Conservation (phyloP, 352 stramenopile genomes). For the Aphanomyces invadans region DNA sequence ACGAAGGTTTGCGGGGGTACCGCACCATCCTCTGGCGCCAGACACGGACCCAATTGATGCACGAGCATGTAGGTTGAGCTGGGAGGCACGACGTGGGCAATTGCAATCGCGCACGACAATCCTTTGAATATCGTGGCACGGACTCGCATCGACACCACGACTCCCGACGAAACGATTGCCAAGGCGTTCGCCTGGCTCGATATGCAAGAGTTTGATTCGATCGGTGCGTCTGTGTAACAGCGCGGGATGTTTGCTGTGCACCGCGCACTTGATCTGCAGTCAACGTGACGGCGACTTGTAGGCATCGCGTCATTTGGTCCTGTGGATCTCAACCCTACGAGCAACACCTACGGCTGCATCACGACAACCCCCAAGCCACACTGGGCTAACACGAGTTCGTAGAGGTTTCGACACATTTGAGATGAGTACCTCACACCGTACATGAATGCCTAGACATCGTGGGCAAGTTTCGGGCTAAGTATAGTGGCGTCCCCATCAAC, state of each 20-base stretch:
- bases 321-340: conserved; percentile 78
- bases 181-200: conserved; percentile 76
- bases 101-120: conserved; percentile 84
- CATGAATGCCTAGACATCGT: conserved; percentile 44
- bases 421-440: no score
- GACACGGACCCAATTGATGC: neutral
- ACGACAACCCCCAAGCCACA: conserved; percentile 91
- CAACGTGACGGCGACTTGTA: conserved; percentile 26
- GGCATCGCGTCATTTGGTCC: conserved; percentile 94
- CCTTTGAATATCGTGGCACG: conserved; percentile 84
- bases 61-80: conserved; percentile 71
- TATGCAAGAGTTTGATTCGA: conserved; percentile 66
- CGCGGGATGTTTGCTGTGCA: neutral
- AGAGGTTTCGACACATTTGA: conserved; percentile 29
- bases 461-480: conserved; percentile 62
- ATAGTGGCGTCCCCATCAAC: conserved; percentile 61
- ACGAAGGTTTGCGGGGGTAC: conserved; percentile 8
- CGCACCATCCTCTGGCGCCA: neutral
- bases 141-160: conserved; percentile 78
- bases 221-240: no score
- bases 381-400: conserved; percentile 71
- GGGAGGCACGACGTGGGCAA: conserved; percentile 92
- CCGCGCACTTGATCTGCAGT: conserved; percentile 30
- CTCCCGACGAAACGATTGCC: conserved; percentile 75
- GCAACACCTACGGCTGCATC: conserved; percentile 90